A percentile compares a stretch with the other conserved stretches of the same genome.
Evolutionary conservation across 1,284 basidiomycete genomes (phyloP).

Genomic region (Heterobasidion annosum): DNA sequence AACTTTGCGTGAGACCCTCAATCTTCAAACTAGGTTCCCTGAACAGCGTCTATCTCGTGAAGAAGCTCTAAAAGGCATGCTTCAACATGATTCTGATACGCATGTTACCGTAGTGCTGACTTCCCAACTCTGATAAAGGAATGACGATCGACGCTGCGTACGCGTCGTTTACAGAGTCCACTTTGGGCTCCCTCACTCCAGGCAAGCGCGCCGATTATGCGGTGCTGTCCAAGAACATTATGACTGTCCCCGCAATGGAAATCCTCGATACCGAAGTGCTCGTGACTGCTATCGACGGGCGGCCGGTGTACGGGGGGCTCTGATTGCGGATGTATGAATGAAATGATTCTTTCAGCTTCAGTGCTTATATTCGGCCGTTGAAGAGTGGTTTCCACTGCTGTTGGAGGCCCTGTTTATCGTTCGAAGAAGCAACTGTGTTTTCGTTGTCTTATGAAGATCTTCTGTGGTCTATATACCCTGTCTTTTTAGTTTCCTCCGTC

Average conservation of each 20-base stretch:
- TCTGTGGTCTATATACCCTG: neutral
- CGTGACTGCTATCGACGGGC: conserved; percentile 75
- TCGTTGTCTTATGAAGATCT: no score
- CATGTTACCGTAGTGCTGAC: neutral
- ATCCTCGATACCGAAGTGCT: conserved; percentile 68
- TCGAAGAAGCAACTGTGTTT: neutral
- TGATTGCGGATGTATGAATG: conserved; percentile 9
- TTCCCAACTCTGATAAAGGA: conserved; percentile 20
- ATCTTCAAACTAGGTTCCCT: conserved; percentile 52
- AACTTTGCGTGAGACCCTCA: neutral
- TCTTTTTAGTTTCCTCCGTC: neutral
- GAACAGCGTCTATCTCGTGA: conserved; percentile 67
- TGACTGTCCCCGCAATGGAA: conserved; percentile 50
- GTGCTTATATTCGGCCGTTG: conserved; percentile 1
- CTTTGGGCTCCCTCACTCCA: conserved; percentile 59
- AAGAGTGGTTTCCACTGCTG: conserved; percentile 3
- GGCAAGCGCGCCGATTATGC: conserved; percentile 85
- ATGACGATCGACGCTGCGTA: conserved; percentile 80
- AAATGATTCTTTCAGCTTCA: neutral
- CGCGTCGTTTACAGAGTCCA: conserved; percentile 74
- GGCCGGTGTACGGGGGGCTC: conserved; percentile 49
- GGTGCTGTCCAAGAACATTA: conserved; percentile 75
- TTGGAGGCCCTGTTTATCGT: neutral
- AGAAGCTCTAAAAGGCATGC: conserved; percentile 59
- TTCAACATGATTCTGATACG: conserved; percentile 2